A percentile compares a stretch with the other conserved stretches of the same genome.
phyloP scores from a whole-genome alignment of 495 filamentous ascomycete genomes.

The Penicillium coffeae region DNA sequence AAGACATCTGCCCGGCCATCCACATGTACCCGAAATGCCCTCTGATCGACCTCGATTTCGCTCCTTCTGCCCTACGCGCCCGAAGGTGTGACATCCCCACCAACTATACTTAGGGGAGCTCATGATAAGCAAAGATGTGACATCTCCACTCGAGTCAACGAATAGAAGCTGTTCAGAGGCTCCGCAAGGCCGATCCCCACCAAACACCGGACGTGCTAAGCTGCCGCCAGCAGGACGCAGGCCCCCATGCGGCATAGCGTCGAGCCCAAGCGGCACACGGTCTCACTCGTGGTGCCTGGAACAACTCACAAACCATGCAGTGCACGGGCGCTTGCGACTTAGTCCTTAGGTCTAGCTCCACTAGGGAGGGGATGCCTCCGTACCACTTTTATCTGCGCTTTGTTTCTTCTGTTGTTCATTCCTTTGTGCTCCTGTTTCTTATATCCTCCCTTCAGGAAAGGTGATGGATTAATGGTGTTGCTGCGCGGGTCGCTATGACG shows the following conservation, averaged over 20 bases:
- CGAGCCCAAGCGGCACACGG: conserved; percentile 10
- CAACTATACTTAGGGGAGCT: background rate
- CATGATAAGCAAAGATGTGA: conserved; percentile 22
- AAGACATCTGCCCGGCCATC: too few species aligned
- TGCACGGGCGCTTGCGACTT: conserved; percentile 1
- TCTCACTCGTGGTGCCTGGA: conserved; percentile 13
- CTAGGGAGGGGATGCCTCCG: conserved; percentile 1
- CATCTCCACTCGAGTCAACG: conserved; percentile 16
- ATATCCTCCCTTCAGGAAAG: conserved; percentile 13
- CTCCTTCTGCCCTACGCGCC: background rate
- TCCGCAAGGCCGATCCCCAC: conserved; percentile 12
- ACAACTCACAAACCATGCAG: conserved; percentile 13
- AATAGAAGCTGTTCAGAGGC: conserved; percentile 11
- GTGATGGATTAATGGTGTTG: conserved; percentile 28
- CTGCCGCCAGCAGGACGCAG: conserved; percentile 8
- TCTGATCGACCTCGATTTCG: background rate
- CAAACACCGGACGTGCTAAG: conserved; percentile 1
- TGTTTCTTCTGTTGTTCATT: conserved; percentile 6
- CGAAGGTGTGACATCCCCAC: conserved; percentile 1
- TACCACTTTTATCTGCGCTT: conserved; percentile 12
- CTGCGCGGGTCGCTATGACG: conserved; percentile 45
- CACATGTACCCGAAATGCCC: too few species aligned
- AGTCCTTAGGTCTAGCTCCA: background rate
- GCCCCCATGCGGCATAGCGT: conserved; percentile 17
- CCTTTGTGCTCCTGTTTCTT: conserved; percentile 10